Evolutionary conservation across 257 asterid species (phyloP).

Genomic region (Datura wrightii): DNA sequence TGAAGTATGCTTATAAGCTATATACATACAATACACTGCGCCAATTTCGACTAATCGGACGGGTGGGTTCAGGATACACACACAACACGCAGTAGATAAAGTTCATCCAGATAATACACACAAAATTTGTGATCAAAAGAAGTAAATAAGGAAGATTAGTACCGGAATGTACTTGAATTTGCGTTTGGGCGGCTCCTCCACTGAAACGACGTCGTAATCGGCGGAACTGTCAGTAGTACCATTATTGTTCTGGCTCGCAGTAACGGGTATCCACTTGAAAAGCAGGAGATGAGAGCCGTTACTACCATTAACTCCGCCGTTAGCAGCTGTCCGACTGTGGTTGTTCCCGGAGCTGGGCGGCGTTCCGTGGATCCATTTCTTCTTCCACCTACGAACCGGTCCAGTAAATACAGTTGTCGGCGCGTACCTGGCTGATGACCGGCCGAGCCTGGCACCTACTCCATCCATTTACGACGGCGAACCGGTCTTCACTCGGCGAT

Average conservation of each 20-base stretch:
- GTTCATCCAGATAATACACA: neutral
- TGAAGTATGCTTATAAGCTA: neutral
- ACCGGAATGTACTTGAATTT: constrained; percentile 95
- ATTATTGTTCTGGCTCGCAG: constrained; percentile 52
- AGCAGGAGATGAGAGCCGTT: constrained; percentile 68
- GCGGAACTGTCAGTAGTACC: constrained; percentile 47
- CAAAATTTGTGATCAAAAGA: neutral
- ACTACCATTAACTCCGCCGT: constrained; percentile 53
- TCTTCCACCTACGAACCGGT: constrained; percentile 90
- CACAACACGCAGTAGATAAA: neutral
- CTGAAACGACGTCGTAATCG: constrained; percentile 48
- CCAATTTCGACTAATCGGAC: neutral
- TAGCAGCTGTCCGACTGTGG: constrained; percentile 45
- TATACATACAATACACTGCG: too few species aligned
- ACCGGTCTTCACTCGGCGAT: constrained; percentile 30
- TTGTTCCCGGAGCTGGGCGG: constrained; percentile 42
- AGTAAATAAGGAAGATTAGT: constrained; percentile 37
- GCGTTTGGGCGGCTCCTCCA: constrained; percentile 72
- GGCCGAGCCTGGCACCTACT: constrained; percentile 87
- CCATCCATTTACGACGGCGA: constrained; percentile 76
- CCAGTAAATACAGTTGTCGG: constrained; percentile 91
- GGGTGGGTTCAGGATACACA: neutral
- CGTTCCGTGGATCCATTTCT: constrained; percentile 62
- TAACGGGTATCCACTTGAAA: constrained; percentile 80
- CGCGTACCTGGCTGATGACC: constrained; percentile 88